These are phyloP conservation scores for Juglanconis juglandina DNA, from an alignment of 2,329 filamentous ascomycete species.

Conservation along the genomic window DNA sequence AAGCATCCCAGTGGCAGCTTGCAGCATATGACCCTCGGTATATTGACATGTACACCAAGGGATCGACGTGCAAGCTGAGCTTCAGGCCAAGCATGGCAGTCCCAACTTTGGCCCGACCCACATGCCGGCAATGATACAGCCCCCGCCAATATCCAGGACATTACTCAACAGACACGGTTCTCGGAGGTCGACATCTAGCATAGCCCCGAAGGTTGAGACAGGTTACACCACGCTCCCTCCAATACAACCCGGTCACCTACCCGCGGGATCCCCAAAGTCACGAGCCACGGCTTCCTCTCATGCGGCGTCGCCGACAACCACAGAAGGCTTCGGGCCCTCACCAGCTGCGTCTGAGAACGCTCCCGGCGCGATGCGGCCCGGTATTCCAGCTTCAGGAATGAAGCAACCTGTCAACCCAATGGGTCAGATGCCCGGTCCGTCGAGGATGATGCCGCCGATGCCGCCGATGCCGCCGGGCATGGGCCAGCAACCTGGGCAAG, in stretches of 20 bases:
- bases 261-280: slow-evolving; percentile 63
- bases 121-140: slow-evolving; percentile 66
- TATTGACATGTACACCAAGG: slow-evolving; percentile 45
- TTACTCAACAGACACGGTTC: slow-evolving; percentile 77
- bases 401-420: slow-evolving; percentile 35
- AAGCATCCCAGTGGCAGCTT: background rate
- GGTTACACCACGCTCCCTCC: slow-evolving; percentile 44
- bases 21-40: background rate
- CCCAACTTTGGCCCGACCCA: slow-evolving; percentile 71
- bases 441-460: slow-evolving; percentile 32
- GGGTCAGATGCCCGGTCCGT: slow-evolving; percentile 29
- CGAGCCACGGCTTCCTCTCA: slow-evolving; percentile 83
- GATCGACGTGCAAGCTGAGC: slow-evolving; percentile 94
- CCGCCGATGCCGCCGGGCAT: slow-evolving; percentile 17
- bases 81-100: slow-evolving; percentile 87
- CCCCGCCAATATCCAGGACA: slow-evolving; percentile 73
- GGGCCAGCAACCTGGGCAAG: slow-evolving; percentile 14
- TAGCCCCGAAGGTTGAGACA: slow-evolving; percentile 70
- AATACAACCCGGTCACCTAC: slow-evolving; percentile 45
- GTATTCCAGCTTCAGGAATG: slow-evolving; percentile 35
- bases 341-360: slow-evolving; percentile 45
- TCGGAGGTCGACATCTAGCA: slow-evolving; percentile 68
- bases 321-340: slow-evolving; percentile 36
- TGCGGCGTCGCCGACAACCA: slow-evolving; percentile 52
- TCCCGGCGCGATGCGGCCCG: slow-evolving; percentile 37